These are phyloP conservation scores for Curvularia sp. DNA, from an alignment of 2,329 filamentous ascomycete species.

Conservation along the genomic window DNA sequence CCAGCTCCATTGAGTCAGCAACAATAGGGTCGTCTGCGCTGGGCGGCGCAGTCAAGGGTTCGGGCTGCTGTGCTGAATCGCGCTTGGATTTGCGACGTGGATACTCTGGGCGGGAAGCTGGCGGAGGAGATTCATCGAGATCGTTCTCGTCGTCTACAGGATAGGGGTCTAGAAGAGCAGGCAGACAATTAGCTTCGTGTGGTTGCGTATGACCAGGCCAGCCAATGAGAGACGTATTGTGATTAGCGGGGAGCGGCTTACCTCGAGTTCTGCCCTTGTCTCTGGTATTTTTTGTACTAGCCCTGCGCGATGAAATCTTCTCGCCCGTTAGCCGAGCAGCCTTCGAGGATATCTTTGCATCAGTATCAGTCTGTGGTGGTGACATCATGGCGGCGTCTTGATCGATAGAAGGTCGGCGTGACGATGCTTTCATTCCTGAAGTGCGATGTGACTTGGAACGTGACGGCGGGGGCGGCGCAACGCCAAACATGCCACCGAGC, in stretches of 20 bases:
- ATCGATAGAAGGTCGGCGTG: constrained; percentile 74
- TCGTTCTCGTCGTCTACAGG: constrained; percentile 68
- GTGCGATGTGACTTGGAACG: constrained; percentile 74
- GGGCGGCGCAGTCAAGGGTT: constrained; percentile 47
- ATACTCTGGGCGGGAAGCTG: constrained; percentile 44
- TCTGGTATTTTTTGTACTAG: constrained; percentile 49
- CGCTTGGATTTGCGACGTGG: constrained; percentile 54
- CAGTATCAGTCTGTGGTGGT: constrained; percentile 72
- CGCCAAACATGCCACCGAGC: constrained; percentile 68
- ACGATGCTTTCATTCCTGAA: constrained; percentile 64
- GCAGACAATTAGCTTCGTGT: constrained; percentile 43
- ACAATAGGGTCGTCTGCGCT: constrained; percentile 56
- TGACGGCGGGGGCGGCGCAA: constrained; percentile 61
- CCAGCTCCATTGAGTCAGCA: constrained; percentile 48
- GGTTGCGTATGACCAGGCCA: constrained; percentile 46
- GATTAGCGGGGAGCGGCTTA: constrained; percentile 41
- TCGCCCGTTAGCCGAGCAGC: constrained; percentile 79
- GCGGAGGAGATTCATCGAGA: constrained; percentile 52
- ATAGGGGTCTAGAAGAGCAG: constrained; percentile 64
- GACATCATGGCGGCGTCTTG: constrained; percentile 71
- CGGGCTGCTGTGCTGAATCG: constrained; percentile 45
- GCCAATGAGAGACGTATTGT: constrained; percentile 30
- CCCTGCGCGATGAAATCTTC: constrained; percentile 52
- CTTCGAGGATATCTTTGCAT: constrained; percentile 71
- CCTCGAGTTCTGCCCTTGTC: constrained; percentile 60